A percentile compares a stretch with the other conserved stretches of the same genome.
Evolutionary conservation across 1,139 yeast species (phyloP).

Genomic region (Petasospora rhodanensis): DNA sequence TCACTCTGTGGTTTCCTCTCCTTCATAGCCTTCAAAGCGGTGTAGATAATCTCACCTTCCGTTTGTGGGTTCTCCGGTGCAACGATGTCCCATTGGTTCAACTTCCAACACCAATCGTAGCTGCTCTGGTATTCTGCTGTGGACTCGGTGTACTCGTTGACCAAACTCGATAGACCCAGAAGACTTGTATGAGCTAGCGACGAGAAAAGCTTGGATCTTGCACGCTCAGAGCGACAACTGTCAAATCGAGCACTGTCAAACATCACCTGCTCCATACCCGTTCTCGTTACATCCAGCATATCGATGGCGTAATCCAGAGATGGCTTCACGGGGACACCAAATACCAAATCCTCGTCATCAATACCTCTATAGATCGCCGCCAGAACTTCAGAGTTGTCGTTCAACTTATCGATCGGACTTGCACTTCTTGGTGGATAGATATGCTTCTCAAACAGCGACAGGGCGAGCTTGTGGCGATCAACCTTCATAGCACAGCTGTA

Average conservation of each 20-base stretch:
- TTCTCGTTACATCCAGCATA: constrained; percentile 35
- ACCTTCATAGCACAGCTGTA: constrained; percentile 35
- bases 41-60: constrained; percentile 44
- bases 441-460: constrained; percentile 54
- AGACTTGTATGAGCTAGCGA: constrained; percentile 45
- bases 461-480: constrained; percentile 41
- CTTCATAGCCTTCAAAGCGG: constrained; percentile 36
- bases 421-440: constrained; percentile 14
- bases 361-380: constrained; percentile 38
- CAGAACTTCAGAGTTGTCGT: constrained; percentile 25
- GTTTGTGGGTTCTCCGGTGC: constrained; percentile 29
- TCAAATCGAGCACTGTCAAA: constrained; percentile 58
- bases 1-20: constrained; percentile 4
- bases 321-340: constrained; percentile 59
- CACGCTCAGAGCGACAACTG: constrained; percentile 25
- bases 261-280: constrained; percentile 39
- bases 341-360: constrained; percentile 56
- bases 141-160: constrained; percentile 23
- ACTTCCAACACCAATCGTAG: constrained; percentile 64
- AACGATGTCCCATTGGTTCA: constrained; percentile 68
- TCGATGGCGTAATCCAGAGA: constrained; percentile 47
- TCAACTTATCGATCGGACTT: constrained; percentile 9
- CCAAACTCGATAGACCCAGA: constrained; percentile 42
- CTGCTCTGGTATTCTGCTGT: constrained; percentile 16
- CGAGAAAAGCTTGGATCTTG: constrained; percentile 26